These are phyloP conservation scores for Sugiyamaella floridensis DNA, from an alignment of 805 yeast species.

Conservation along the genomic window DNA sequence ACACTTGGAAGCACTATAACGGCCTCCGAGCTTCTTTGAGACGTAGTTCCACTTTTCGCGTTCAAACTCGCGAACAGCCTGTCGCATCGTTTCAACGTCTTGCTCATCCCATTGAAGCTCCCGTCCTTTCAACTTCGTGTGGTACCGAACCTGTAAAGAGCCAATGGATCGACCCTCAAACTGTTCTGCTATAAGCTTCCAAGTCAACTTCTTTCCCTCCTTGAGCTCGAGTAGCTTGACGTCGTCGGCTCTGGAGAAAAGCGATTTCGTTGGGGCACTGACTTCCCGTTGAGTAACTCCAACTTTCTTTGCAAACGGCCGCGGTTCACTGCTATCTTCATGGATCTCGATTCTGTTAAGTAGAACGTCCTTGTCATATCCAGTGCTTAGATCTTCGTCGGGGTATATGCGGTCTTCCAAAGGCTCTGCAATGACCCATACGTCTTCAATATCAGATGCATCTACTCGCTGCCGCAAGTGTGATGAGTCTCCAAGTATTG, in stretches of 20 bases:
- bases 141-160: slow-evolving; percentile 59
- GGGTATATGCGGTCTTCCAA: neutral
- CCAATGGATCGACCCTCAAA: slow-evolving; percentile 73
- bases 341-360: neutral
- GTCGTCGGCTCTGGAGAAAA: slow-evolving; percentile 26
- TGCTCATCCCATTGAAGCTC: slow-evolving; percentile 15
- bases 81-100: slow-evolving; percentile 15
- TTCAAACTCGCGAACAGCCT: slow-evolving; percentile 20
- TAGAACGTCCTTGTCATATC: neutral
- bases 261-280: too few species aligned
- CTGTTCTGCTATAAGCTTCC: slow-evolving; percentile 74
- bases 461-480: neutral
- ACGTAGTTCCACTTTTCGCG: slow-evolving; percentile 21
- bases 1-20: neutral
- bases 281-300: too few species aligned
- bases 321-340: too few species aligned
- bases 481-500: neutral
- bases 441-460: neutral
- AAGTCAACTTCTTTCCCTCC: slow-evolving; percentile 67
- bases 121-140: slow-evolving; percentile 22
- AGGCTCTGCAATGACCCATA: neutral
- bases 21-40: slow-evolving; percentile 16
- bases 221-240: slow-evolving; percentile 38
- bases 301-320: too few species aligned
- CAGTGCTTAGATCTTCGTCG: neutral